Evolutionary conservation across 2,329 filamentous ascomycete species (phyloP).

Genomic region (Colletotrichum filicis): DNA sequence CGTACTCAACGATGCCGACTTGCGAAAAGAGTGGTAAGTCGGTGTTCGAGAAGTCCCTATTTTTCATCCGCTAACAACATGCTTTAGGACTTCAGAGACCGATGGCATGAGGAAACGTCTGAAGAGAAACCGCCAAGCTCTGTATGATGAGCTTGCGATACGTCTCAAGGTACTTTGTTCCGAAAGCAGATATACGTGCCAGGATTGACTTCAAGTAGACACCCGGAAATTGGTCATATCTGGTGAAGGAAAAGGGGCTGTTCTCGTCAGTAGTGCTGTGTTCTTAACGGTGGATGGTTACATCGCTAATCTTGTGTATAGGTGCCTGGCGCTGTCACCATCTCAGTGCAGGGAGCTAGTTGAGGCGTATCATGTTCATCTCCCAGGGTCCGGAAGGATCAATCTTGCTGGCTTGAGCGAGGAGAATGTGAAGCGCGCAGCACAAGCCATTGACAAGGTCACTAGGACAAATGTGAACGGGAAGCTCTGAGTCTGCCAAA

Average conservation of each 20-base stretch:
- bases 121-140: background rate
- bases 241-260: slow-evolving; percentile 12
- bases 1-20: background rate
- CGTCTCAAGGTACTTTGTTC: background rate
- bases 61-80: background rate
- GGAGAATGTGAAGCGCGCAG: slow-evolving; percentile 8
- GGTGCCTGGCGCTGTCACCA: slow-evolving; percentile 6
- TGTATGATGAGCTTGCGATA: slow-evolving; percentile 1
- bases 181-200: background rate
- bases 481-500: background rate
- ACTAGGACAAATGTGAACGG: background rate
- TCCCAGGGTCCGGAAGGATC: slow-evolving; percentile 17
- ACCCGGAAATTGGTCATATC: slow-evolving; percentile 23
- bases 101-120: slow-evolving; percentile 13
- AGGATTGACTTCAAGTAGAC: slow-evolving; percentile 1
- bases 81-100: slow-evolving; percentile 5
- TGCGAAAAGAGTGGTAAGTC: slow-evolving; percentile 10
- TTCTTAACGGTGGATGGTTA: too few relatives aligned
- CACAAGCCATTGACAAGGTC: slow-evolving; percentile 12
- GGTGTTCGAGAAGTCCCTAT: background rate
- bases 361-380: slow-evolving; percentile 2
- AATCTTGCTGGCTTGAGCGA: slow-evolving; percentile 18
- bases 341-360: slow-evolving; percentile 14
- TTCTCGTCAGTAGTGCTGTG: slow-evolving; percentile 13
- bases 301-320: background rate